phyloP scores from a whole-genome alignment of 2,329 filamentous ascomycete species.

The Cercospora sp. region DNA sequence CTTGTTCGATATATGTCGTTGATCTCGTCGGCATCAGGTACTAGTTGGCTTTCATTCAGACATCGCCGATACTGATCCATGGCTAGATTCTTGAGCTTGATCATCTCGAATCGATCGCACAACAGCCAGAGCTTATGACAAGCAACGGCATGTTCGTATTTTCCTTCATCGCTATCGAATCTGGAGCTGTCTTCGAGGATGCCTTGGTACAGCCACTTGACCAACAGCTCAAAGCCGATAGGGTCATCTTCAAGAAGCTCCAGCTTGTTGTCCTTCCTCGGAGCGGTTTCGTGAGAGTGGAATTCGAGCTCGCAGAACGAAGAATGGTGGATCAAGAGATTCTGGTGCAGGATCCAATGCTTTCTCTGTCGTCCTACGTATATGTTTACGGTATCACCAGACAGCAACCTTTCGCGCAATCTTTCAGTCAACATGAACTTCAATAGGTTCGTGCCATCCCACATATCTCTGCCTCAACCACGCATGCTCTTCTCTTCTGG shows the following conservation, averaged over 20 bases:
- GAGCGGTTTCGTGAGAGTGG: constrained; percentile 38
- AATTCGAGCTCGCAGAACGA: constrained; percentile 45
- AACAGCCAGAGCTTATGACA: constrained; percentile 56
- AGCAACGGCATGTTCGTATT: constrained; percentile 56
- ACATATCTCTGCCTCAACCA: constrained; percentile 12
- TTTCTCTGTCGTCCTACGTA: constrained; percentile 51
- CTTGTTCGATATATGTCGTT: constrained; percentile 54
- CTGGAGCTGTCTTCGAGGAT: constrained; percentile 52
- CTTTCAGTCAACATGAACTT: constrained; percentile 41
- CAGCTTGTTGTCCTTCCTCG: constrained; percentile 43
- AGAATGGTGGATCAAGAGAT: constrained; percentile 56
- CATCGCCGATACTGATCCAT: constrained; percentile 57
- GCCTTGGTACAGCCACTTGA: constrained; percentile 59
- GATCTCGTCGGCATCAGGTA: constrained; percentile 57
- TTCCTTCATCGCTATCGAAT: constrained; percentile 46
- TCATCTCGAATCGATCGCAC: constrained; percentile 54
- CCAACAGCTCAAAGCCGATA: constrained; percentile 54
- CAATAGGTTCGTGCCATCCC: constrained; percentile 19
- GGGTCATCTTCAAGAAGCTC: constrained; percentile 54
- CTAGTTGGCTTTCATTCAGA: constrained; percentile 51
- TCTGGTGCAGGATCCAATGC: constrained; percentile 55
- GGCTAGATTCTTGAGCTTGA: constrained; percentile 54
- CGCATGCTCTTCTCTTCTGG: constrained; percentile 5
- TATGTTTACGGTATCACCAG: constrained; percentile 54
- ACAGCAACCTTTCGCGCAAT: constrained; percentile 53